phyloP scores from a whole-genome alignment of 2,329 filamentous ascomycete genomes.

The Aspergillus texensis region DNA sequence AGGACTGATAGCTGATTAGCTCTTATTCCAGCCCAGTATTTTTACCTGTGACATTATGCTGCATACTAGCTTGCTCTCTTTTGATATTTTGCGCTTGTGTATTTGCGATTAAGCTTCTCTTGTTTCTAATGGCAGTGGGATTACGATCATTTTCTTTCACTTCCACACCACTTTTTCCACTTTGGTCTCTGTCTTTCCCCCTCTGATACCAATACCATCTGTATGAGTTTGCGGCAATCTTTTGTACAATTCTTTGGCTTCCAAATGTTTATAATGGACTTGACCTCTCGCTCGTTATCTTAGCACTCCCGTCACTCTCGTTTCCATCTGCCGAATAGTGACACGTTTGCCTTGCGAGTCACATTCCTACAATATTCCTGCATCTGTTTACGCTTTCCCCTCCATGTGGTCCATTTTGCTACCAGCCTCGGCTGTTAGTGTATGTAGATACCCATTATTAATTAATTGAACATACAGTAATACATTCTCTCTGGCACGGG shows the following conservation, averaged over 20 bases:
- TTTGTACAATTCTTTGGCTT: slow-evolving; percentile 18
- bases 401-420: slow-evolving; percentile 3
- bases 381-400: background rate
- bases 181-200: background rate
- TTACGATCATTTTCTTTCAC: slow-evolving; percentile 13
- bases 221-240: slow-evolving; percentile 9
- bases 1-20: slow-evolving; percentile 10
- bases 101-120: background rate
- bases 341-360: background rate
- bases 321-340: slow-evolving; percentile 7
- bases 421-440: slow-evolving; percentile 7
- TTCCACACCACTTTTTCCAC: background rate
- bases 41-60: slow-evolving; percentile 8
- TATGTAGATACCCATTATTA: slow-evolving; percentile 17
- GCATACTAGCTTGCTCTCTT: background rate
- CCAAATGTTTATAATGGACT: background rate
- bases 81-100: slow-evolving; percentile 6
- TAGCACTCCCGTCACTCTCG: slow-evolving; percentile 4
- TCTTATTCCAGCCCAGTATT: background rate
- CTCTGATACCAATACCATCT: slow-evolving; percentile 10
- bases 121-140: slow-evolving; percentile 11
- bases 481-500: background rate
- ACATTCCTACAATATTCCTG: background rate
- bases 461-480: slow-evolving; percentile 17
- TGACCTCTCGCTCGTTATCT: background rate